Percentiles rank a stretch among this genome's conserved stretches.
Evolutionary conservation across 2,329 filamentous ascomycete genomes (phyloP).

Genomic region (Aspergillus sp.): DNA sequence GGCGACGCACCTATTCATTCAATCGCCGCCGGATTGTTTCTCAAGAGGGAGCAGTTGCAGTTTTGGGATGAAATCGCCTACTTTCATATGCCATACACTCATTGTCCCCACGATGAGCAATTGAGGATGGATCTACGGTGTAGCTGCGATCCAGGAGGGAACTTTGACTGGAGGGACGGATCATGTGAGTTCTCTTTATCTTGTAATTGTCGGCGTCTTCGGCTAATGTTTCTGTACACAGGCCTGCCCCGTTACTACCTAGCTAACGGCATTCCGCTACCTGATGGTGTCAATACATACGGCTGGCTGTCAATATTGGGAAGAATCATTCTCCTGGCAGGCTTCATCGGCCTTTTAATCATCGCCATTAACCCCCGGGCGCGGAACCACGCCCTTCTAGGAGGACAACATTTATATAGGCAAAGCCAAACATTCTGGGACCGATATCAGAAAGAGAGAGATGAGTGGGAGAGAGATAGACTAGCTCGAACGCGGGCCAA

Average conservation of each 20-base stretch:
- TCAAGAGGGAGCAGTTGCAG: constrained; percentile 91
- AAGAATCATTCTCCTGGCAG: constrained; percentile 16
- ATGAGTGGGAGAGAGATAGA: constrained; percentile 4
- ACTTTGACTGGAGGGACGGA: constrained; percentile 99
- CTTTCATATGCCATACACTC: constrained; percentile 96
- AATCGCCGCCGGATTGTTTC: constrained; percentile 83
- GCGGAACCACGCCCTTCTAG: constrained; percentile 8
- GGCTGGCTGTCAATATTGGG: constrained; percentile 40
- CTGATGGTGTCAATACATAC: constrained; percentile 78
- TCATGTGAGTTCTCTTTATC: constrained; percentile 68
- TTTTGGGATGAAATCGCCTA: constrained; percentile 99
- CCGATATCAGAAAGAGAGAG: constrained; percentile 7
- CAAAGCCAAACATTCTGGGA: constrained; percentile 8
- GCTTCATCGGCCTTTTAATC: constrained; percentile 10
- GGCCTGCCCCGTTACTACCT: constrained; percentile 87
- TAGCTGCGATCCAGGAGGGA: constrained; percentile 91
- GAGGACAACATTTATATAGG: constrained; percentile 6
- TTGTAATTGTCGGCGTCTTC: neutral
- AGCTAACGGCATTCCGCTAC: constrained; percentile 76
- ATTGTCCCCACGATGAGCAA: constrained; percentile 91
- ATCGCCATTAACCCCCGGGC: constrained; percentile 11
- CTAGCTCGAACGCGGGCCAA: neutral
- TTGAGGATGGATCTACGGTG: constrained; percentile 81
- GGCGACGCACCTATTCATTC: constrained; percentile 97
- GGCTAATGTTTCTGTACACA: constrained; percentile 33